Conservation (phyloP, 768 basidiomycete genomes). For the Lepiota brunneoincarnata region DNA sequence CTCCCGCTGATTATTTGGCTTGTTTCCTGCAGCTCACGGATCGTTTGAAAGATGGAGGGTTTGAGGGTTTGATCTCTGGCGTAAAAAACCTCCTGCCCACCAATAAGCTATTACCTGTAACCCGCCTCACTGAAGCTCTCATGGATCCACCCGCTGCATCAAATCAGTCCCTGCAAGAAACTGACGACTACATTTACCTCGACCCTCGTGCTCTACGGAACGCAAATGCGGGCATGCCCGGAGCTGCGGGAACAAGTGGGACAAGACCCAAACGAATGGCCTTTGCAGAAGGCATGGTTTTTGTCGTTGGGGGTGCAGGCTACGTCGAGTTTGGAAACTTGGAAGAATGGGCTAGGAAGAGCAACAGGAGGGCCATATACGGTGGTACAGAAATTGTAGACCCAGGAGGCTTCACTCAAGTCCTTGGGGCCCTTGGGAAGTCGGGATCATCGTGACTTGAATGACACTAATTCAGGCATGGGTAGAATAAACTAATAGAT, state of each 20-base stretch:
- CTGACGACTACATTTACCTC: conserved; percentile 93
- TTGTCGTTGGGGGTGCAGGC: conserved; percentile 94
- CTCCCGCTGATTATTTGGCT: conserved; percentile 1
- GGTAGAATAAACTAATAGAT: neutral
- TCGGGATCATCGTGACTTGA: conserved; percentile 17
- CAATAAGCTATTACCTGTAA: conserved; percentile 89
- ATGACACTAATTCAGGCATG: neutral
- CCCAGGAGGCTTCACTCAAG: conserved; percentile 78
- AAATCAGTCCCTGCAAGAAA: conserved; percentile 92
- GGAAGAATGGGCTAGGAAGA: conserved; percentile 85
- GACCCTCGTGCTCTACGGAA: conserved; percentile 83
- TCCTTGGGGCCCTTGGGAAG: conserved; percentile 66
- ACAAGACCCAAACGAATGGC: conserved; percentile 56
- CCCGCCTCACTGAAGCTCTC: conserved; percentile 89
- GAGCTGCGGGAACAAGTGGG: conserved; percentile 48
- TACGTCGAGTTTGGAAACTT: conserved; percentile 98
- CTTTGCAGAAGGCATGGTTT: conserved; percentile 87
- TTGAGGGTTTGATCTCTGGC: conserved; percentile 95
- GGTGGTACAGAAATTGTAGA: conserved; percentile 95
- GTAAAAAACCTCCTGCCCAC: conserved; percentile 98
- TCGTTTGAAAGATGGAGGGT: conserved; percentile 90
- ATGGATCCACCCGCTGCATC: conserved; percentile 97
- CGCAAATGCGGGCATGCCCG: conserved; percentile 46
- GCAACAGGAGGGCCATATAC: conserved; percentile 86
- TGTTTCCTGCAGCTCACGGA: conserved; percentile 70